These are phyloP conservation scores for Delphinella strobiligena DNA, from an alignment of 2,329 filamentous ascomycete genomes.

Conservation along the genomic window DNA sequence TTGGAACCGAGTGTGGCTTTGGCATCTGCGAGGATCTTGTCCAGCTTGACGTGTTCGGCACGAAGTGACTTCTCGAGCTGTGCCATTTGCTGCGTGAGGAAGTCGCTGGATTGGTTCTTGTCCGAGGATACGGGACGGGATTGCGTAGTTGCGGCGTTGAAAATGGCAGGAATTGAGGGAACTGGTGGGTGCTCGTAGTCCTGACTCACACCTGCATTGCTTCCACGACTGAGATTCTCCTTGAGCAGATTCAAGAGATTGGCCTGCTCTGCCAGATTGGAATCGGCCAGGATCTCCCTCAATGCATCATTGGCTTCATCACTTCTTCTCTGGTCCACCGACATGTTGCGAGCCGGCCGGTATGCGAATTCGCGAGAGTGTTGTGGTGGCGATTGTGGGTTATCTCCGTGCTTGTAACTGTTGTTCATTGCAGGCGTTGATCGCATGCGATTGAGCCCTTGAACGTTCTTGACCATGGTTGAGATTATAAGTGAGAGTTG, in stretches of 20 bases:
- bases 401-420: background rate
- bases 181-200: no score
- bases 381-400: background rate
- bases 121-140: no score
- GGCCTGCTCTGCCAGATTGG: no score
- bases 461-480: conserved; percentile 9
- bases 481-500: background rate
- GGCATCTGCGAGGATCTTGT: conserved; percentile 5
- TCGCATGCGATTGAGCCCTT: conserved; percentile 7
- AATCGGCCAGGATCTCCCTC: no score
- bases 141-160: conserved; percentile 4
- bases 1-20: background rate
- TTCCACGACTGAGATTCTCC: no score
- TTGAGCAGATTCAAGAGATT: no score
- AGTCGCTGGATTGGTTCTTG: conserved; percentile 2
- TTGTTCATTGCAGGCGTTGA: conserved; percentile 3
- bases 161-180: no score
- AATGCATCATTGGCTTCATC: no score
- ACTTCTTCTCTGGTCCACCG: no score
- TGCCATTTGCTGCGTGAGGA: conserved; percentile 22
- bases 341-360: no score
- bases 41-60: conserved; percentile 6
- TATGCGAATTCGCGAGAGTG: no score
- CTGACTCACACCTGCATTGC: no score
- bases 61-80: conserved; percentile 6